Evolutionary conservation across 2,329 filamentous ascomycete genomes (phyloP), one percentile per base, ranked within the genome.

Genomic region (Aureobasidium sp.): DNA sequence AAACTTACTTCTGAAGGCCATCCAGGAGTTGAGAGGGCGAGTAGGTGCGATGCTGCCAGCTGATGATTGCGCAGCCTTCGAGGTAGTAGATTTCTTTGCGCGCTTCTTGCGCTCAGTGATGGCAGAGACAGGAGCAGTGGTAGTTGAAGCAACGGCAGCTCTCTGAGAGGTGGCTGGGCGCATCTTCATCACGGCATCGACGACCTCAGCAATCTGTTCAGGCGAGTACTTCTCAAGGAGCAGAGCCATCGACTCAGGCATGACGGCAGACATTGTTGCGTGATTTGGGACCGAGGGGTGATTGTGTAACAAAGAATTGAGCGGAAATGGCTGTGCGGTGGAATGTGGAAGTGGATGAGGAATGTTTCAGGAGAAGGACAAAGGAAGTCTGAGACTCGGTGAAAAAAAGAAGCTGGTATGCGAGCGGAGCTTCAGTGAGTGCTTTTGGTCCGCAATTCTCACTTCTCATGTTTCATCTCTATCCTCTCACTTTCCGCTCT

Each of bases 11-110:
- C 73, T 69, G 59, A 70, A 75, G 5, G 69, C 71, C 57, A 75
- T 72, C 66, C 72, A 74, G 9, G 67, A 70, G 62, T 75, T 75
- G 47, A 75, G 67, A 11, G 72, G 64, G 13, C 67, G 64, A 64
- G 65, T 67, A 10, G 65, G 64, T 39, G 59, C 62, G 49, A 32
- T 47, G 48, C 48, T 53, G 48, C 21, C 29, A 21, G 48, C 16
- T 13, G 39, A 36, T 39, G 44, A 48, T 4, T 55, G 62, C n/a
- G 44, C 48, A 36, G 2, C n/a, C 29, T 62, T 54, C 15, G 34
- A n/a, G 42, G 34, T 11, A 21, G 47, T n/a, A 36, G 60, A 45
- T 54, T 60, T 62, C 63, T 62, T 66, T 48, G 45, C 62, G 64
- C 63, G 61, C 65, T 65, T 66, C 62, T 64, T 66, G 60, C 60